phyloP scores from a whole-genome alignment of 2,329 filamentous ascomycete species.

The Aureobasidium musti region DNA sequence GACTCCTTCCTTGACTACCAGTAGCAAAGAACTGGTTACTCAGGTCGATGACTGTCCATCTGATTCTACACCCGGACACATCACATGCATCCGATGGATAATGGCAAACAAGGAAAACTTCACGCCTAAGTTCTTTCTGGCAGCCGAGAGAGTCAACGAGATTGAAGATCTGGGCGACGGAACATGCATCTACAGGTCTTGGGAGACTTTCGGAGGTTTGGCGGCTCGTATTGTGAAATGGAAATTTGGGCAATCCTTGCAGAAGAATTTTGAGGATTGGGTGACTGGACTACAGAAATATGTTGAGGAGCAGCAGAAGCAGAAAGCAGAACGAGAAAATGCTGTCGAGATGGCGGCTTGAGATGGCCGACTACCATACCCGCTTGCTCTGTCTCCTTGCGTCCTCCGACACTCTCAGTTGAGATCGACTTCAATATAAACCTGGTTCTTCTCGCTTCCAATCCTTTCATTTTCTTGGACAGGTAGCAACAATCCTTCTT shows the following conservation, averaged over 20 bases:
- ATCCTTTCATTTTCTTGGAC: background rate
- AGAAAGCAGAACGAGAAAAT: background rate
- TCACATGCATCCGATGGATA: conserved; percentile 39
- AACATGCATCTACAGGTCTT: conserved; percentile 46
- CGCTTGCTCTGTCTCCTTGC: no score
- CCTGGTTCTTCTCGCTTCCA: background rate
- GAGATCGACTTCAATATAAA: no score
- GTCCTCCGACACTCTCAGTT: background rate
- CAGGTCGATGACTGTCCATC: conserved; percentile 39
- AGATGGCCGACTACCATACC: background rate
- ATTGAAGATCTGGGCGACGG: conserved; percentile 44
- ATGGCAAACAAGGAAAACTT: conserved; percentile 39
- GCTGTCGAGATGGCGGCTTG: conserved; percentile 26
- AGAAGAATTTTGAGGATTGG: conserved; percentile 47
- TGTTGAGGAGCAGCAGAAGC: conserved; percentile 40
- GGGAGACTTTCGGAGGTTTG: conserved; percentile 50
- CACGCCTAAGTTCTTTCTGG: conserved; percentile 43
- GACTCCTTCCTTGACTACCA: conserved; percentile 38
- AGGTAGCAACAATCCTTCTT: background rate
- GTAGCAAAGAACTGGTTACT: conserved; percentile 42
- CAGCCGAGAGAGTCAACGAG: conserved; percentile 52
- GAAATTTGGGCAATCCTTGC: conserved; percentile 45
- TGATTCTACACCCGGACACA: conserved; percentile 32
- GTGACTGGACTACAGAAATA: conserved; percentile 46
- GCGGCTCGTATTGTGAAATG: conserved; percentile 47